Evolutionary conservation across 768 basidiomycete genomes (phyloP), one percentile per base, ranked within the genome.

Genomic region (Psilocybe subaeruginosa): DNA sequence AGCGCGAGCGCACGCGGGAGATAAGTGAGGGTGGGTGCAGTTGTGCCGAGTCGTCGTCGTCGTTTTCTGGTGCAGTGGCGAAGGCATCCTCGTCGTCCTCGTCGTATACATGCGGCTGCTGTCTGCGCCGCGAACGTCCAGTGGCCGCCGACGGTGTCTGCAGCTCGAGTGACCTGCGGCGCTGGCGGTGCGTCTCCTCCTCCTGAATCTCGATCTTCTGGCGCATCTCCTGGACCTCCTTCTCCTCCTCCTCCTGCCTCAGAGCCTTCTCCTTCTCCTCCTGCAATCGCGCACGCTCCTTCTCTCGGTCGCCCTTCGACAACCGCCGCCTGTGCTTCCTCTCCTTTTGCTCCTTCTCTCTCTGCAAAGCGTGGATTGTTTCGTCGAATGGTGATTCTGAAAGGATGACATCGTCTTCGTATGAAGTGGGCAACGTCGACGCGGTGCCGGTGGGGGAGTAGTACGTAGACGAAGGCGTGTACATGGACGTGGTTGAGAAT

Each of bases 381-480:
- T 39, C 19, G 8, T 31, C 55, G 31, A 47, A 33, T 1, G 55
- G 45, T 69, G 11, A 75, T 72, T 43, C 41, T 5, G 50, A 51
- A 27, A 51, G 50, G 4, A 31, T 8, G 12, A 12, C 30, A 17
- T 76, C 73, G 48, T 69, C 69, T 49, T 74, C 74, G 62, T 64
- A 69, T 0, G 73, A 73, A 8, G 68, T 70, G n/a, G 58, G 73
- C 45, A 66, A 61, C 8, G 70, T 66, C 50, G 58, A 66, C 37
- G 60, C 63, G 2, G 65, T 71, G 8, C 66, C 56, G 31, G 70
- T 64, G 6, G 65, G 64, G 47, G 67, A 67, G 62, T 67, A 63
- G 60, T 58, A 53, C 27, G 53, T 46, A 54, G 50, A 57, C 16
- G 54, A 54, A 8, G 45, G 48, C 19, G 47, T 49, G 47, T 49